phyloP scores from a whole-genome alignment of 2,329 filamentous ascomycete species.

The Trichoderma breve region DNA sequence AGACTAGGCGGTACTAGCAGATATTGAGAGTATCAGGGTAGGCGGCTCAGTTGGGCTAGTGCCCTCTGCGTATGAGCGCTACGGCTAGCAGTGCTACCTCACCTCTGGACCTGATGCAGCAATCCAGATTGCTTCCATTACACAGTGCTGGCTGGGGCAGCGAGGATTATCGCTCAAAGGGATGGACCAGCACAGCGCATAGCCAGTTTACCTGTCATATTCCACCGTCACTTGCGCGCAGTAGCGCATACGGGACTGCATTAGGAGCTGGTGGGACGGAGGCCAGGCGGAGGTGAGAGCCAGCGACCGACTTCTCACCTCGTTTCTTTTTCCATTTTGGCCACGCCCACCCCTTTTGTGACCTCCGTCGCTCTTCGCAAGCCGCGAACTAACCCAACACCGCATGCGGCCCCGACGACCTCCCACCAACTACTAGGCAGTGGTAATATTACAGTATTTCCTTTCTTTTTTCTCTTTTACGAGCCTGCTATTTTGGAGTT shows the following conservation, averaged over 20 bases:
- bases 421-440: background rate
- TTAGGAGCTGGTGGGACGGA: constrained; percentile 2
- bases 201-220: background rate
- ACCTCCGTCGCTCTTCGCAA: background rate
- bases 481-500: background rate
- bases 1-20: background rate
- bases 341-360: background rate
- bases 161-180: background rate
- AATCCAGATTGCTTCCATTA: background rate
- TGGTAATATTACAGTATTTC: background rate
- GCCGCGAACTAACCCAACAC: constrained; percentile 2
- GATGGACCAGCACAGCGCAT: background rate
- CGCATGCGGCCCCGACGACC: background rate
- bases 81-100: background rate
- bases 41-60: background rate
- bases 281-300: constrained; percentile 3
- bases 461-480: background rate
- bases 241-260: constrained; percentile 1
- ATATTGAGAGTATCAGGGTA: background rate
- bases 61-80: background rate
- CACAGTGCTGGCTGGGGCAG: background rate
- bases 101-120: background rate
- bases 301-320: constrained; percentile 10
- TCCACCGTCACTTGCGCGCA: constrained; percentile 1
- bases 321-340: constrained; percentile 7